Conservation (phyloP, 768 basidiomycete genomes). For the Agrocybe chaxingu region DNA sequence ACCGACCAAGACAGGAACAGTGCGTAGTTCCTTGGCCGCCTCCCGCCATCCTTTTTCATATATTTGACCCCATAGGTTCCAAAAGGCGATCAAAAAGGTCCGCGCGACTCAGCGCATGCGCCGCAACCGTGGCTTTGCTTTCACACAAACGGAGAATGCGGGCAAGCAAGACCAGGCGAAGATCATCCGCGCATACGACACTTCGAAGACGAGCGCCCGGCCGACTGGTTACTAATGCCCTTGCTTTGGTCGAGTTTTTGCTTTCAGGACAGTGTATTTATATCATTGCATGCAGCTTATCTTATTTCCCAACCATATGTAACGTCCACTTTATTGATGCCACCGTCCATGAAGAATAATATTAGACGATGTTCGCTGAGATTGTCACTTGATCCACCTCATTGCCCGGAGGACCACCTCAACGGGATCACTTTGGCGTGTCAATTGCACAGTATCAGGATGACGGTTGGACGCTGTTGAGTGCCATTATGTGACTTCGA, state of each 20-base stretch:
- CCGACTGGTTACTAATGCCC: constrained; percentile 69
- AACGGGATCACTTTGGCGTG: too few relatives aligned
- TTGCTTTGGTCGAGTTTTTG: constrained; percentile 3
- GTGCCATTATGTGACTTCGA: too few relatives aligned
- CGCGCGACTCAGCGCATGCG: constrained; percentile 98
- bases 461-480: too few relatives aligned
- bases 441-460: too few relatives aligned
- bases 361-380: too few relatives aligned
- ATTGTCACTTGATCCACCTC: too few relatives aligned
- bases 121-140: constrained; percentile 94
- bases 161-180: constrained; percentile 84
- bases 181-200: constrained; percentile 85
- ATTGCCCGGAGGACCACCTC: too few relatives aligned
- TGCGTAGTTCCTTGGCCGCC: constrained; percentile 36
- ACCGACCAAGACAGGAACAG: constrained; percentile 97
- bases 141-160: constrained; percentile 91
- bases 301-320: constrained; percentile 19
- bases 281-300: constrained; percentile 20
- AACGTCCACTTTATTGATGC: neutral
- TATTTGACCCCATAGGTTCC: constrained; percentile 59
- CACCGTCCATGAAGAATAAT: too few relatives aligned
- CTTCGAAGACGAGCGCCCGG: constrained; percentile 66
- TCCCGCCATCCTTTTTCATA: constrained; percentile 2
- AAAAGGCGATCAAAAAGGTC: constrained; percentile 99
- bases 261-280: constrained; percentile 36